Evolutionary conservation across 1,284 basidiomycete species (phyloP).

Genomic region (Sporisorium sorghi): DNA sequence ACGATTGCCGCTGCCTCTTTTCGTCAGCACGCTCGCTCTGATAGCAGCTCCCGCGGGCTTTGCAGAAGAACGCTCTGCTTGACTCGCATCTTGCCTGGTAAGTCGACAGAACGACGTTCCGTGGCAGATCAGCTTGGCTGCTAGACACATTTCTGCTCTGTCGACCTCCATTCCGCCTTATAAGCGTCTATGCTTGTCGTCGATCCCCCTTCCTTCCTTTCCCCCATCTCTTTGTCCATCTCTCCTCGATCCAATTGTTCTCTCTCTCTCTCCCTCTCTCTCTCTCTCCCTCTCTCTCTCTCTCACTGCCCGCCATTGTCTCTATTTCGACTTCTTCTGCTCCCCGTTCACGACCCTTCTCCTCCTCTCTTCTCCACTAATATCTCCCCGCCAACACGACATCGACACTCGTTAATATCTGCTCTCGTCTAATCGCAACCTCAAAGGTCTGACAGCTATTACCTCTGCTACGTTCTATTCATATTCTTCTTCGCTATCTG

Average conservation of each 20-base stretch:
- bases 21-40: neutral
- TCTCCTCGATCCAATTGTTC: slow-evolving; percentile 2
- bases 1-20: neutral
- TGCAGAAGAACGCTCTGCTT: neutral
- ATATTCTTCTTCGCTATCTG: neutral
- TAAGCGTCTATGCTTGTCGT: slow-evolving; percentile 33
- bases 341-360: neutral
- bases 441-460: slow-evolving; percentile 6
- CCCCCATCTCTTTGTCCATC: slow-evolving; percentile 5
- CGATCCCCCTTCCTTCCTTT: slow-evolving; percentile 22
- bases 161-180: slow-evolving; percentile 38
- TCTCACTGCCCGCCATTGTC: neutral
- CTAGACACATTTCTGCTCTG: slow-evolving; percentile 23
- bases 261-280: neutral
- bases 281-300: neutral
- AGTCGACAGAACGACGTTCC: slow-evolving; percentile 13
- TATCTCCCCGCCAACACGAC: neutral
- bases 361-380: slow-evolving; percentile 1
- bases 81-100: neutral
- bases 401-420: slow-evolving; percentile 5
- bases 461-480: slow-evolving; percentile 2
- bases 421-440: slow-evolving; percentile 17
- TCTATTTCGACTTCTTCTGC: neutral
- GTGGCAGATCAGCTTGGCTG: slow-evolving; percentile 4
- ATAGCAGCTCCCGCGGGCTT: neutral